phyloP scores from a whole-genome alignment of 345 rosid species.

The Eucalyptus cloeziana region DNA sequence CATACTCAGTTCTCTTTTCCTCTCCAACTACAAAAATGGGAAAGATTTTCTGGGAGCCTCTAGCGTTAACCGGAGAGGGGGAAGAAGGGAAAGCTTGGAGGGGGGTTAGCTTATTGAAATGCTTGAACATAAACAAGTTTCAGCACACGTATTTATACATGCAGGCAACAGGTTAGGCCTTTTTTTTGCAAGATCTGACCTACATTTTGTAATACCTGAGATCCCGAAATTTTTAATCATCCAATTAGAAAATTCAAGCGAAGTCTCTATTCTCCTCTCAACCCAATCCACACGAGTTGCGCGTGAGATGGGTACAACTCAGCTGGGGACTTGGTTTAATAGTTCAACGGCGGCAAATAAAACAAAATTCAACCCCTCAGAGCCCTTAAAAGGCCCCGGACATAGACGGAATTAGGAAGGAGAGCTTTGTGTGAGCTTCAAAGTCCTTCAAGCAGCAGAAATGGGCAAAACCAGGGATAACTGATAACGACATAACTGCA shows the following conservation, averaged over 20 bases:
- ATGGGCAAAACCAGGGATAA: not conserved
- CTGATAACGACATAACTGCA: not conserved
- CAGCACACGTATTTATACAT: conserved; percentile 8
- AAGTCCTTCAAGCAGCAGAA: not conserved
- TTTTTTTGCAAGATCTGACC: not conserved
- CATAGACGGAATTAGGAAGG: not conserved
- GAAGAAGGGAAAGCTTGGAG: not conserved
- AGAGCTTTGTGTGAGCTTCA: not conserved
- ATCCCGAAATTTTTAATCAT: not conserved
- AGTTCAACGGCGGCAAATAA: not conserved
- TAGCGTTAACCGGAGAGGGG: not conserved
- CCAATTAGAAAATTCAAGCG: not conserved
- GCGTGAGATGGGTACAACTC: not conserved
- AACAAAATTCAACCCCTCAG: not conserved
- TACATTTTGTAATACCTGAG: not conserved
- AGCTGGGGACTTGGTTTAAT: not conserved
- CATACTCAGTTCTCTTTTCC: not conserved
- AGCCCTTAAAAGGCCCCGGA: not conserved
- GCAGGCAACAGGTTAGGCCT: not conserved
- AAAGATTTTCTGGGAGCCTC: not conserved
- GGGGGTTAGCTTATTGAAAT: not conserved
- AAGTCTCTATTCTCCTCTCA: not conserved
- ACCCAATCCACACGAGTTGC: not conserved
- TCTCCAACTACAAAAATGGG: not conserved
- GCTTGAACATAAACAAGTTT: conserved; percentile 2